Conservation (phyloP, 208 protist genomes). For the Trypanosomatidae sp. region DNA sequence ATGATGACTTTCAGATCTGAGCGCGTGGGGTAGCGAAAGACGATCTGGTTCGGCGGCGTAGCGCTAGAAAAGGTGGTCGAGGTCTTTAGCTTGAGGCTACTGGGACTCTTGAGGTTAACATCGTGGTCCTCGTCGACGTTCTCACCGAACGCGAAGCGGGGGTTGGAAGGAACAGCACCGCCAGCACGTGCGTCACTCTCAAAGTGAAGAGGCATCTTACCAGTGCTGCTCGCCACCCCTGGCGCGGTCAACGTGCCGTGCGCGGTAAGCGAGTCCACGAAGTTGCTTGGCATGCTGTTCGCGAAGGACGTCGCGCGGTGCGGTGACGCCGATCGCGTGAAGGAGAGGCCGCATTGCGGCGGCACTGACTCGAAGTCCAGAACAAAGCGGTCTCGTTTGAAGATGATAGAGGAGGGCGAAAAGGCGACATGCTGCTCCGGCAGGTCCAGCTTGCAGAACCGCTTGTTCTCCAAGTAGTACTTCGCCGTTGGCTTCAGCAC, state of each 20-base stretch:
- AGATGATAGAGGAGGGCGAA: conserved; percentile 46
- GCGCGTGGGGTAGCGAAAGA: conserved; percentile 54
- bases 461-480: conserved; percentile 52
- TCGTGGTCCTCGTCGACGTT: conserved; percentile 20
- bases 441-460: conserved; percentile 44
- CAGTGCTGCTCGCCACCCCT: conserved; percentile 20
- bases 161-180: background rate
- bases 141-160: conserved; percentile 8
- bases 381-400: conserved; percentile 37
- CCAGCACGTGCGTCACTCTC: conserved; percentile 11
- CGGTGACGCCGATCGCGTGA: conserved; percentile 7
- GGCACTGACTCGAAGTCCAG: conserved; percentile 48
- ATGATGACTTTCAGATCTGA: conserved; percentile 58
- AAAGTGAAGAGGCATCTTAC: conserved; percentile 10
- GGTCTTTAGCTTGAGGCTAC: conserved; percentile 6
- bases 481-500: conserved; percentile 54
- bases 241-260: background rate
- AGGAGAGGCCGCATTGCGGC: conserved; percentile 7
- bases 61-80: background rate
- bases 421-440: conserved; percentile 43
- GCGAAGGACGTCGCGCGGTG: conserved; percentile 19
- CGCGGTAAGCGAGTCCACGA: conserved; percentile 3
- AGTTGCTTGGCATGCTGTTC: conserved; percentile 13
- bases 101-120: conserved; percentile 9
- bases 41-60: conserved; percentile 30